Conservation (phyloP, 352 stramenopile species). For the Pythium periplocum region DNA sequence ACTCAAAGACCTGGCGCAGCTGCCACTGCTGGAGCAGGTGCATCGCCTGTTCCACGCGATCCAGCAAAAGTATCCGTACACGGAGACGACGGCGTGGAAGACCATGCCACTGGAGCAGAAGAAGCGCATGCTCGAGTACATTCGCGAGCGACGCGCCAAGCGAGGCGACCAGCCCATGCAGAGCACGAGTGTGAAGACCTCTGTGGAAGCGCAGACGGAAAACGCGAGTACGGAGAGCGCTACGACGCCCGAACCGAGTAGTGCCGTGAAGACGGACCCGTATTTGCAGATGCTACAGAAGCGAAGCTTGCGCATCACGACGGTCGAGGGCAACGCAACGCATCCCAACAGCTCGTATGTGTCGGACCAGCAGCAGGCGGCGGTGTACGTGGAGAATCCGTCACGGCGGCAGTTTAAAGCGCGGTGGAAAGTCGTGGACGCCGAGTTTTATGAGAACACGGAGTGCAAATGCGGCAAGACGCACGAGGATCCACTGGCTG, state of each 20-base stretch:
- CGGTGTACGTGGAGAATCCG: slow-evolving; percentile 40
- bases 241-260: slow-evolving; percentile 5
- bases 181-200: too few relatives aligned
- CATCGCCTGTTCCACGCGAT: slow-evolving; percentile 84
- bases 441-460: slow-evolving; percentile 59
- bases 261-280: slow-evolving; percentile 42
- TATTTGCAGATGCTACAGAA: slow-evolving; percentile 83
- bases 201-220: too few relatives aligned
- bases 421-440: slow-evolving; percentile 67
- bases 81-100: slow-evolving; percentile 78
- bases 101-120: slow-evolving; percentile 71
- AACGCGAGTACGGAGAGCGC: too few relatives aligned
- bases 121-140: slow-evolving; percentile 77
- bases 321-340: not conserved
- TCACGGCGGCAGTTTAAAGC: slow-evolving; percentile 31
- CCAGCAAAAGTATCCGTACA: slow-evolving; percentile 77
- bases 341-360: slow-evolving; percentile 68
- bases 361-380: slow-evolving; percentile 31
- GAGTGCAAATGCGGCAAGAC: slow-evolving; percentile 50
- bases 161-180: too few relatives aligned
- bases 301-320: slow-evolving; percentile 34
- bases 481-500: slow-evolving; percentile 21
- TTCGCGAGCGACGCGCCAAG: slow-evolving; percentile 40
- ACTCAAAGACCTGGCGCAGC: slow-evolving; percentile 47
- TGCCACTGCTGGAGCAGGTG: slow-evolving; percentile 81